Conservation (phyloP, 768 basidiomycete genomes). For the Rhizopogon vinicolor region DNA sequence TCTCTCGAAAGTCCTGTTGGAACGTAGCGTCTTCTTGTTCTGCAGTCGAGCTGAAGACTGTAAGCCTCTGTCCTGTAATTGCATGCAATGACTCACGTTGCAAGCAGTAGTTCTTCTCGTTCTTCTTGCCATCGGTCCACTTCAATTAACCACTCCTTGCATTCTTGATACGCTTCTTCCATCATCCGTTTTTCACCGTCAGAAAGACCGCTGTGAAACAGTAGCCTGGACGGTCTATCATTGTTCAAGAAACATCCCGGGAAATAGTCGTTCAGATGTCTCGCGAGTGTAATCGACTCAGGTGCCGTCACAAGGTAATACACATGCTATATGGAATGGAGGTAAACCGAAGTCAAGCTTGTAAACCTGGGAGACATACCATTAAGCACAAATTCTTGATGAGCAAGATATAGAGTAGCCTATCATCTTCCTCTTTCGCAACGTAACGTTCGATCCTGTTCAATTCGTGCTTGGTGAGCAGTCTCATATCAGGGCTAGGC, state of each 20-base stretch:
- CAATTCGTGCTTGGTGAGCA: conserved; percentile 15
- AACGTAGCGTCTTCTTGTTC: conserved; percentile 11
- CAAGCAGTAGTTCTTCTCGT: conserved; percentile 11
- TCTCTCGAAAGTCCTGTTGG: conserved; percentile 17
- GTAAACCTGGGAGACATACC: conserved; percentile 7
- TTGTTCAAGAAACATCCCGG: conserved; percentile 17
- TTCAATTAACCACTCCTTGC: conserved; percentile 12
- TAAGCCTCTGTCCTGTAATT: background rate
- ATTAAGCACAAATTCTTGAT: conserved; percentile 15
- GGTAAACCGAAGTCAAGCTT: background rate
- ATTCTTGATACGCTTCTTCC: conserved; percentile 11
- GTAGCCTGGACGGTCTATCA: conserved; percentile 12
- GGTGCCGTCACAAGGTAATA: conserved; percentile 24
- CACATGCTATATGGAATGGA: conserved; percentile 16
- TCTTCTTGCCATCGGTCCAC: conserved; percentile 17
- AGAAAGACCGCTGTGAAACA: conserved; percentile 20
- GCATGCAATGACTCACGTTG: background rate
- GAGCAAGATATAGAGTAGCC: conserved; percentile 20
- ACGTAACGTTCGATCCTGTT: conserved; percentile 8
- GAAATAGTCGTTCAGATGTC: conserved; percentile 21
- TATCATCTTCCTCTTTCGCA: conserved; percentile 8
- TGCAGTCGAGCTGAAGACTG: conserved; percentile 6
- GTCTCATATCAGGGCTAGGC: conserved; percentile 8
- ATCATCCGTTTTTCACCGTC: conserved; percentile 18
- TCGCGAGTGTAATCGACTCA: conserved; percentile 18